A percentile compares a stretch with the other conserved stretches of the same genome.
phyloP scores from a whole-genome alignment of 129 eudicot genomes.

The Escallonia rubra region DNA sequence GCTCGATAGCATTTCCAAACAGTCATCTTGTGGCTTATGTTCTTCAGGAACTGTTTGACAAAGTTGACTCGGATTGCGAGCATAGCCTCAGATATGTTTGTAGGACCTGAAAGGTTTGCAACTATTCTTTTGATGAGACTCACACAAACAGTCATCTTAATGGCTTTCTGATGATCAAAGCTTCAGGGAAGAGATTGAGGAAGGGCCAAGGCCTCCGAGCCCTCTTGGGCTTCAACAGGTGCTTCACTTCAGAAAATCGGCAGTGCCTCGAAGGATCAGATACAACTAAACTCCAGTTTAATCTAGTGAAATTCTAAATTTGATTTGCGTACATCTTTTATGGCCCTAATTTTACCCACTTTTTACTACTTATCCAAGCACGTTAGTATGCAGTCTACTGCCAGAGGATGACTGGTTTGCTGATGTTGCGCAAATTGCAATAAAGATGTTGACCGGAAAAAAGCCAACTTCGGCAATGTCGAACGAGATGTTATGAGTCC shows the following conservation, averaged over 20 bases:
- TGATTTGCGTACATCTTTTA: not conserved
- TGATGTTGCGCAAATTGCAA: constrained; percentile 60
- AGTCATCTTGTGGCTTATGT: not conserved
- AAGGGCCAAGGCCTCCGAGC: constrained; percentile 61
- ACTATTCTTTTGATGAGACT: constrained; percentile 83
- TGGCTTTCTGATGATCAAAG: constrained; percentile 92
- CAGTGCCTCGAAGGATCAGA: too few relatives aligned
- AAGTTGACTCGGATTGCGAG: constrained; percentile 49
- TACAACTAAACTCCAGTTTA: too few relatives aligned
- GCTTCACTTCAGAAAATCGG: not conserved
- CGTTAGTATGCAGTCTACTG: constrained; percentile 38
- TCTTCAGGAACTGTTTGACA: constrained; percentile 59
- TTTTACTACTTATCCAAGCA: too few relatives aligned
- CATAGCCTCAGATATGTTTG: constrained; percentile 75
- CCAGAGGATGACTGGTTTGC: constrained; percentile 95
- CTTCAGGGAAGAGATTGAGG: constrained; percentile 92
- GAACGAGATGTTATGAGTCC: constrained; percentile 50
- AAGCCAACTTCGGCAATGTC: constrained; percentile 25
- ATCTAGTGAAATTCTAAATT: not conserved
- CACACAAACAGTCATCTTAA: constrained; percentile 71
- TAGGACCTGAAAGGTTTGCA: constrained; percentile 83
- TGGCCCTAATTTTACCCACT: not conserved
- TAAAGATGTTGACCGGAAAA: constrained; percentile 59
- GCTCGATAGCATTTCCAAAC: not conserved
- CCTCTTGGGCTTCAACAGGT: constrained; percentile 96